Base-by-base conservation (phyloP, 2,329 filamentous ascomycete species). In the Gaeumannomyces tritici region DNA sequence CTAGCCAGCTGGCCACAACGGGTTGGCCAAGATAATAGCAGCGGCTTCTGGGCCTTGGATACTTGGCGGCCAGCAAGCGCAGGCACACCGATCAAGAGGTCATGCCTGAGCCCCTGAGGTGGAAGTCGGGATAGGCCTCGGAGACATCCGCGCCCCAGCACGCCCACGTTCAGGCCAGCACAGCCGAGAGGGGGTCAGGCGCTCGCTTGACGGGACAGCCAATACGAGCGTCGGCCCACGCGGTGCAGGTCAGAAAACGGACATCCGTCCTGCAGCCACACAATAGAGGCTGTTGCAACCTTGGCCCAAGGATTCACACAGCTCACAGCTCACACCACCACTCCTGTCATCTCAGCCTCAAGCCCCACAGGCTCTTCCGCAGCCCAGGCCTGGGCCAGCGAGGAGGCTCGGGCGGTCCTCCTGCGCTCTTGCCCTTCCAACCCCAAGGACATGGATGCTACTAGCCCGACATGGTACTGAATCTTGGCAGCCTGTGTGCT, bases 321-420 rank as follows among this genome's bases (percentile, higher is more conserved):
- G 12, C 55, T 33, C 56, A 28, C 24, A 26, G 24, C 54, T 47
- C 33, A 11, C 29, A 21, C 51, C 28, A 29, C 57, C 27, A 54
- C 33, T 59, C 35, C 59, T 58, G 55, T 54, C 61, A 62, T 54
- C 59, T 63, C 62, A 63, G 62, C 62, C 62, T 61, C 62, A 55
- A 63, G 55, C 55, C 54, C 58, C 55, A 54, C 57, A 57, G n/a
- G 35, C 33, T 57, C 26, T 56, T 47, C 21, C 26, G 54, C 24
- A 42, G 54, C n/a, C 60, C 60, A 55, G 31, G 15, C 27, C 57
- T 62, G 35, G 56, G 42, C 42, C 31, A 7, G 57, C 57, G 24
- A 57, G 33, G 57, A 31, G 61, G 42, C 24, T 55, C 54, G 33
- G 26, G 18, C 21, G 31, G 57, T 11, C 28, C 33, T 29, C 28